These are phyloP conservation scores for Bruguiera parviflora DNA, from an alignment of 345 rosid species.

Conservation along the genomic window DNA sequence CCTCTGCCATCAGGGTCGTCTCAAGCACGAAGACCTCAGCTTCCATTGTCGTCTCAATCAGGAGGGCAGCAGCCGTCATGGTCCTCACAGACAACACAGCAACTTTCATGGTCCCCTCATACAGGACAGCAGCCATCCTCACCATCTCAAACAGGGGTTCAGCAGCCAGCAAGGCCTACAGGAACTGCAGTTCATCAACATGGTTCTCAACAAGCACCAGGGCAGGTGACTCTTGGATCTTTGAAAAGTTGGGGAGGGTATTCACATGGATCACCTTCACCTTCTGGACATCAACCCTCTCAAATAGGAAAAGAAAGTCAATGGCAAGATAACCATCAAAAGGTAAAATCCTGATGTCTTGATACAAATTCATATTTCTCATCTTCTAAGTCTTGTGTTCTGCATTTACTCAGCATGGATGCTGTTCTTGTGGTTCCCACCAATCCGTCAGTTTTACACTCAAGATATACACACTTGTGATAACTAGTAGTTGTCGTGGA, in stretches of 20 bases:
- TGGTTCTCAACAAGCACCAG: slow-evolving; percentile 6
- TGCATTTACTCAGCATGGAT: no score
- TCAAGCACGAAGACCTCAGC: slow-evolving; percentile 9
- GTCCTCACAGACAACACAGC: background rate
- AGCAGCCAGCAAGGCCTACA: background rate
- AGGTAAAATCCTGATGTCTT: slow-evolving; percentile 8
- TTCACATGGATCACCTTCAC: slow-evolving; percentile 3
- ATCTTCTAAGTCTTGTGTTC: no score
- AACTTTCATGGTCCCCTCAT: background rate
- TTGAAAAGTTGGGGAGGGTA: background rate
- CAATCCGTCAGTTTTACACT: no score
- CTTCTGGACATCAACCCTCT: background rate
- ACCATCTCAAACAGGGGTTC: background rate
- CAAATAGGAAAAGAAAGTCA: background rate
- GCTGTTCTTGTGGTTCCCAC: no score
- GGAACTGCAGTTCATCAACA: background rate
- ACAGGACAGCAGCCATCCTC: background rate
- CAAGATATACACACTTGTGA: no score
- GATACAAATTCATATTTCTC: no score
- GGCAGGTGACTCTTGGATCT: slow-evolving; percentile 4
- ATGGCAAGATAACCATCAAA: slow-evolving; percentile 14
- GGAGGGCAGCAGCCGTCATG: background rate
- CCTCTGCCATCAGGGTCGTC: slow-evolving; percentile 22
- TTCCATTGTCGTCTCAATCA: slow-evolving; percentile 6
- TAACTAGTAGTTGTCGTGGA: no score